A percentile compares a stretch with the other conserved stretches of the same genome.
These are phyloP conservation scores for Trichoderma koningiopsis DNA, from an alignment of 2,329 filamentous ascomycete species.

Conservation along the genomic window DNA sequence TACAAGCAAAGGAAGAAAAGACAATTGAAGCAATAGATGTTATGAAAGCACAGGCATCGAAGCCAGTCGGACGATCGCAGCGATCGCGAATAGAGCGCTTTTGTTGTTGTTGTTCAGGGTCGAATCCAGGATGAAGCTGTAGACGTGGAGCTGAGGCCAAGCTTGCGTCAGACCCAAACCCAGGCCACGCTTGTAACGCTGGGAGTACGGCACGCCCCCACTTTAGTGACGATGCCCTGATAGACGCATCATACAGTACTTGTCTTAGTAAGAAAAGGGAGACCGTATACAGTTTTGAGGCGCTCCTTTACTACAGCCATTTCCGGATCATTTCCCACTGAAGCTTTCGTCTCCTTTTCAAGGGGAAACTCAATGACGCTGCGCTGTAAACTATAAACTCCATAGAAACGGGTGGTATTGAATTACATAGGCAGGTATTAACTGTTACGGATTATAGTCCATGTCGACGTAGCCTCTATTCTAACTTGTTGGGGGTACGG, in stretches of 20 bases:
- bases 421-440: not conserved
- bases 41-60: constrained; percentile 7
- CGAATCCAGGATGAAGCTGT: not conserved
- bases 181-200: not conserved
- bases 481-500: not conserved
- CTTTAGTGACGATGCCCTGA: constrained; percentile 2
- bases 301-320: not conserved
- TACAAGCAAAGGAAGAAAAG: not conserved
- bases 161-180: constrained; percentile 26
- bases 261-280: not conserved
- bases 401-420: not conserved
- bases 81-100: constrained; percentile 4
- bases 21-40: not conserved
- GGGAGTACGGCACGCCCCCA: constrained; percentile 11
- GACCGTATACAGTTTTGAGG: not conserved
- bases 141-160: constrained; percentile 21
- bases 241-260: not conserved
- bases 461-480: not conserved
- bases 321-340: not conserved
- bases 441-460: not conserved
- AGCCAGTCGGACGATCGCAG: not conserved
- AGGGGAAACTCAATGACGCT: not conserved
- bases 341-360: not conserved
- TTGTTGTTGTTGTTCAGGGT: not conserved
- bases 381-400: not conserved